Evolutionary conservation across 768 basidiomycete genomes (phyloP).

Genomic region (Tylopilus felleus): DNA sequence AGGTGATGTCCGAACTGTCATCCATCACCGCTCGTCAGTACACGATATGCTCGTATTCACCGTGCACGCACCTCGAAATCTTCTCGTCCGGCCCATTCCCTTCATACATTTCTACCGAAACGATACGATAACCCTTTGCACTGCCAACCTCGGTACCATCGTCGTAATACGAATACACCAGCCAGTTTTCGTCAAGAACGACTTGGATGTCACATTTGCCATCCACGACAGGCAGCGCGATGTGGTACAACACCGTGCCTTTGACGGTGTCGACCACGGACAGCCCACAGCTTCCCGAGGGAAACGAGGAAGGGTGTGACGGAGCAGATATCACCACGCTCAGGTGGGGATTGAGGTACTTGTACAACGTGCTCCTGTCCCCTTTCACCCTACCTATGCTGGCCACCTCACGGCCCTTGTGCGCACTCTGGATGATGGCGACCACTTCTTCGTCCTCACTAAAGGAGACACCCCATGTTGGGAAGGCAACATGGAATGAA

Average conservation of each 20-base stretch:
- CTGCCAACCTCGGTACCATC: conserved; percentile 44
- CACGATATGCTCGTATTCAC: conserved; percentile 8
- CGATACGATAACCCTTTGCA: conserved; percentile 67
- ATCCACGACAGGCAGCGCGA: conserved; percentile 44
- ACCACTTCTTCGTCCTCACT: conserved; percentile 56
- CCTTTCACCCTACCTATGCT: conserved; percentile 83
- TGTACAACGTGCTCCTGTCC: conserved; percentile 86
- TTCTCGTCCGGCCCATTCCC: conserved; percentile 64
- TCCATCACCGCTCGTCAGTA: background rate
- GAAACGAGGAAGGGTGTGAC: conserved; percentile 8
- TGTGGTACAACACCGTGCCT: conserved; percentile 71
- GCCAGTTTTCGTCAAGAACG: conserved; percentile 83
- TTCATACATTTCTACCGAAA: conserved; percentile 89
- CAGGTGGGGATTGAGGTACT: conserved; percentile 86
- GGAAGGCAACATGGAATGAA: conserved; percentile 47
- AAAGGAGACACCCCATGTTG: conserved; percentile 65
- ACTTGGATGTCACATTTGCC: conserved; percentile 64
- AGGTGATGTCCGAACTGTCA: conserved; percentile 51
- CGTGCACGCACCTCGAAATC: conserved; percentile 56
- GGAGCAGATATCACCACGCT: conserved; percentile 60
- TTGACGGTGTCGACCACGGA: conserved; percentile 80
- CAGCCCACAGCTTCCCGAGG: conserved; percentile 48
- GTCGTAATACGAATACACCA: conserved; percentile 86
- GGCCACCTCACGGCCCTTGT: conserved; percentile 52
- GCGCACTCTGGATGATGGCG: conserved; percentile 44